Evolutionary conservation across 2,329 filamentous ascomycete species (phyloP).

Genomic region (Kalmusia sp.): DNA sequence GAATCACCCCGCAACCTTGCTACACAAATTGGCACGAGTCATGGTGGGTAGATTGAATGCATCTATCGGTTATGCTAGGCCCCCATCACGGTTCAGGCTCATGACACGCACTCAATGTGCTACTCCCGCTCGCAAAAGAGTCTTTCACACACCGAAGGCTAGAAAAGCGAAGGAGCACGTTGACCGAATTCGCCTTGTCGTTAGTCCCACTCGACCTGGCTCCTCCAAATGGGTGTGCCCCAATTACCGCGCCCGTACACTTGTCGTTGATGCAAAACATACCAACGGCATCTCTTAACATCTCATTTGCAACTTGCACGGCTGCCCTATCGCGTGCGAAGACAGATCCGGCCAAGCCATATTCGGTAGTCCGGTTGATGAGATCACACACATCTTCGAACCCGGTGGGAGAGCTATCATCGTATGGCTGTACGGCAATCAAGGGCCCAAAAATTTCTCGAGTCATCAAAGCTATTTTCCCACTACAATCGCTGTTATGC

Average conservation of each 20-base stretch:
- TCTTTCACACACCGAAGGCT: no score
- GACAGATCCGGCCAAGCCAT: constrained; percentile 77
- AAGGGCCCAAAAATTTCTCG: constrained; percentile 70
- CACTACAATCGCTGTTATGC: no score
- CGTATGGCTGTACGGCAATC: constrained; percentile 77
- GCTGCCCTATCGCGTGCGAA: constrained; percentile 74
- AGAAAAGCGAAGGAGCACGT: background rate
- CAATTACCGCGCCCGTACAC: constrained; percentile 61
- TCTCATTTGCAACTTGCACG: constrained; percentile 72
- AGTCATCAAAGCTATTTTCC: no score
- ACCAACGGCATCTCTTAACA: constrained; percentile 74
- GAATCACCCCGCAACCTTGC: no score
- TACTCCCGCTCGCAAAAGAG: no score
- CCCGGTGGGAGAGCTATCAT: constrained; percentile 67
- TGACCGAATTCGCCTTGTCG: constrained; percentile 55
- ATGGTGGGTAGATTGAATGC: no score
- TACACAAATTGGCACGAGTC: no score
- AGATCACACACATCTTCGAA: constrained; percentile 67
- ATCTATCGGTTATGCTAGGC: no score
- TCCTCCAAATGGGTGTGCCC: constrained; percentile 60
- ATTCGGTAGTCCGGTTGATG: constrained; percentile 76
- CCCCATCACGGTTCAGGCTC: no score
- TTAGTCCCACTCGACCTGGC: constrained; percentile 63
- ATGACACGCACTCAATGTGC: no score
- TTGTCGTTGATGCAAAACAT: constrained; percentile 91